Evolutionary conservation across 176 grass and related monocot species (phyloP).

Genomic region (Elymus sibiricus): DNA sequence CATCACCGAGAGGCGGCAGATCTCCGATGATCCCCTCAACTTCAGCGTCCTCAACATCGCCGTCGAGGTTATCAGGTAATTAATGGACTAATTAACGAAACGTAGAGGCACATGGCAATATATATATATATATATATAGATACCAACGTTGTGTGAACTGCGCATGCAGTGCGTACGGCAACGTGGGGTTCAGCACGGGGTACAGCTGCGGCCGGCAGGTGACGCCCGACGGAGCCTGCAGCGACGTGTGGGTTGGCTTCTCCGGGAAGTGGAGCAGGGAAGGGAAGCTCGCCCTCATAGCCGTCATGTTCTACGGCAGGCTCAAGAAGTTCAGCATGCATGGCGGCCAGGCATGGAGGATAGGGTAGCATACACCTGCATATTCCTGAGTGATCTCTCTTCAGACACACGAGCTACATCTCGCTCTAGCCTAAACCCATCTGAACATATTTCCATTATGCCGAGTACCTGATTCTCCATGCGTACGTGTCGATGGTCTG

Average conservation of each 20-base stretch:
- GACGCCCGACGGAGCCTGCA: conserved; percentile 36
- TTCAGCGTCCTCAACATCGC: conserved; percentile 62
- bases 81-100: too few relatives aligned
- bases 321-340: conserved; percentile 67
- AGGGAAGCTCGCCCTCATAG: conserved; percentile 74
- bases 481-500: too few relatives aligned
- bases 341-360: conserved; percentile 60
- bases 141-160: too few relatives aligned
- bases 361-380: not conserved
- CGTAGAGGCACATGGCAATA: not conserved
- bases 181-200: conserved; percentile 73
- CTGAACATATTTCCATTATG: too few relatives aligned
- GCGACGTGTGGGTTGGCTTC: conserved; percentile 54
- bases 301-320: conserved; percentile 75
- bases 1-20: conserved; percentile 58
- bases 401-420: not conserved
- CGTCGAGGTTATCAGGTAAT: conserved; percentile 59
- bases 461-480: too few relatives aligned
- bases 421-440: not conserved
- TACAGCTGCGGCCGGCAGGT: conserved; percentile 77
- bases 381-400: not conserved
- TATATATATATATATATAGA: too few relatives aligned
- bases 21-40: conserved; percentile 58
- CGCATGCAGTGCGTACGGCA: conserved; percentile 66
- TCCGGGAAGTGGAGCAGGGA: conserved; percentile 59